A percentile compares a stretch with the other conserved stretches of the same genome.
Evolutionary conservation across 164 flowering plant species (phyloP).

Genomic region (Vitis riparia): DNA sequence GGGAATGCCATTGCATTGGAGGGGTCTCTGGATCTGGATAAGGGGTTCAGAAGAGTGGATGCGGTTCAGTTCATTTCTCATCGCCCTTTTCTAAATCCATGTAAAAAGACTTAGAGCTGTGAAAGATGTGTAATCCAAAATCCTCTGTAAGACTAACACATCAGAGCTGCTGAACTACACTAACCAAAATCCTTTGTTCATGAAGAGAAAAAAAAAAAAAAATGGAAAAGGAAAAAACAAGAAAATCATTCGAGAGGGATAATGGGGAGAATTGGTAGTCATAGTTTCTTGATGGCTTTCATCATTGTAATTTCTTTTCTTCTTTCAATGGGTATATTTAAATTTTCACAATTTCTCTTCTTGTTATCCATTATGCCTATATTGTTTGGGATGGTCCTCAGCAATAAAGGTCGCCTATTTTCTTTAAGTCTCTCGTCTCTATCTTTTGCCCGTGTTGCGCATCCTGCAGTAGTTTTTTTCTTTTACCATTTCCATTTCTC

Average conservation of each 20-base stretch:
- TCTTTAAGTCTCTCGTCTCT: too few species aligned
- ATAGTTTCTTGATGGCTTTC: not conserved
- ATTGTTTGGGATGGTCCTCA: too few species aligned
- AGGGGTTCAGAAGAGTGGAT: not conserved
- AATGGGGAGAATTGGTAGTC: not conserved
- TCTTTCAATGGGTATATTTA: too few species aligned
- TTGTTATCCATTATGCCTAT: not conserved
- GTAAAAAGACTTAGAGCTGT: conserved; percentile 1
- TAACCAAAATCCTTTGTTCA: conserved; percentile 5
- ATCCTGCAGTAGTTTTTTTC: too few species aligned
- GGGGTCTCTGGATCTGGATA: too few species aligned
- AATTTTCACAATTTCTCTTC: not conserved
- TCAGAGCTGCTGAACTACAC: conserved; percentile 12
- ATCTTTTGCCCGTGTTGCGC: too few species aligned
- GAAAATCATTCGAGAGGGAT: not conserved
- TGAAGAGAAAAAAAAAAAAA: not conserved
- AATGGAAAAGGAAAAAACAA: not conserved
- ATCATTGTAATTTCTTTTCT: not conserved
- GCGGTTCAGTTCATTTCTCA: not conserved
- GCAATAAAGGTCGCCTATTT: too few species aligned
- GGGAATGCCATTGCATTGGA: not conserved
- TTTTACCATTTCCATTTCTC: not conserved
- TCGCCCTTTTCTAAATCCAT: not conserved
- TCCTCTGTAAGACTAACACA: conserved; percentile 6
- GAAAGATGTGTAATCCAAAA: conserved; percentile 16